Base-by-base conservation (phyloP, 176 grass and related monocot genomes). In the Elaeis guineensis region DNA sequence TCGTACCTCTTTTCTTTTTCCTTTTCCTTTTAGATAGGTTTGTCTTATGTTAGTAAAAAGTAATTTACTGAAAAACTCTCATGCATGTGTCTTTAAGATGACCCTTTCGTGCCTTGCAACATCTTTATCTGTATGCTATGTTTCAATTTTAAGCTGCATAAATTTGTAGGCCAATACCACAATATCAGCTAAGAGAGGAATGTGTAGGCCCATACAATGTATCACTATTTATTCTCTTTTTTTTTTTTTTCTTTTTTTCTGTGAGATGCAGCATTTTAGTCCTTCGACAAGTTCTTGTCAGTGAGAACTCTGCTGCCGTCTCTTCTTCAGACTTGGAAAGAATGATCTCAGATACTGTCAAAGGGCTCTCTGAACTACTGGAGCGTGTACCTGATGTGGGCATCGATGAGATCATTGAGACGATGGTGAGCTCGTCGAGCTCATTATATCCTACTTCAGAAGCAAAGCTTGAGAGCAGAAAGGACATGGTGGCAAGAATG, bases 251-350 rank as follows among this genome's bases (percentile, higher is more conserved):
- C 9, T 44, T 2, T 9, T 12, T 52, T 50, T 14, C 1, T 29
- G 5, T 16, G 15, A 6, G 4, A 25, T 83, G 48, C 75, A 98
- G 93, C 78, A 78, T 92, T 79, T 83, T 98, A 8, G 76, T 92
- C 29, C 67, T 98, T 19, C 75, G 79, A 68, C 93, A 98, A 78
- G 66, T 92, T 64, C 49, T 97, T 67, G 30, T 98, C 66, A 78
- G 77, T 19, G 86, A 90, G 73, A 85, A 75, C 16, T 65, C 72
- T 18, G 77, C 72, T 18, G 77, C 64, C 50, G 14, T 17, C 2
- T 23, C 58, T 69, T 51, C 69, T 59, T 22, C 55, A 2, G 82
- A 78, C 12, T 50, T 85, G 23, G 84, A 92, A 55, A 71, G 59
- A 3, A 48, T 55, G 14, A 64, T 83, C 55, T 76, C 81, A 24